Percentiles rank a stretch among this genome's conserved stretches.
Conservation (phyloP, 2,329 filamentous ascomycete species). For the Kalmusia sp. region DNA sequence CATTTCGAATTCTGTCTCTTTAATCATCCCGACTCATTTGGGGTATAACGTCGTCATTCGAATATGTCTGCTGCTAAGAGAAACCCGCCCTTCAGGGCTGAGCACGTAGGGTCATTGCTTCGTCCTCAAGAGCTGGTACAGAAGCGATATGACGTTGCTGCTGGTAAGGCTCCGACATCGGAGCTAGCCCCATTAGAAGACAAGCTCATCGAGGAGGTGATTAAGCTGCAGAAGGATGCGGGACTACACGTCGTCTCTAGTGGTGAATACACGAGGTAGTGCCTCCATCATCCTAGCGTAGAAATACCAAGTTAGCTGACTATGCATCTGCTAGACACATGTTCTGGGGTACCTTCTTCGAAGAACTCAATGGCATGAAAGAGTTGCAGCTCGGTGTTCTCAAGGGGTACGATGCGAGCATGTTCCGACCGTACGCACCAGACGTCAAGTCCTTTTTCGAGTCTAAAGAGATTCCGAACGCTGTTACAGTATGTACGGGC, state of each 20-base stretch:
- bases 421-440: conserved; percentile 66
- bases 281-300: neutral
- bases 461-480: conserved; percentile 59
- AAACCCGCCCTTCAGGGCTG: conserved; percentile 70
- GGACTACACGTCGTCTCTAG: conserved; percentile 71
- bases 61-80: conserved; percentile 40
- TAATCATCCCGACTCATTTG: conserved; percentile 2
- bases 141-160: conserved; percentile 60
- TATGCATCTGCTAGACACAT: conserved; percentile 45
- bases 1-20: neutral
- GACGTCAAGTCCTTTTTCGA: conserved; percentile 70
- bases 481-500: conserved; percentile 63
- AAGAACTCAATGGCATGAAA: conserved; percentile 62
- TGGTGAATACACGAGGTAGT: conserved; percentile 66
- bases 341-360: conserved; percentile 66
- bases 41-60: conserved; percentile 33
- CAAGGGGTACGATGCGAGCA: conserved; percentile 58
- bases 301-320: conserved; percentile 19
- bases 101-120: conserved; percentile 75
- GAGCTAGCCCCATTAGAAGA: conserved; percentile 67
- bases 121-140: conserved; percentile 68
- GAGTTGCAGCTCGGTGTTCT: conserved; percentile 53
- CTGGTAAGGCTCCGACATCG: conserved; percentile 56
- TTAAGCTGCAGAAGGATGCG: conserved; percentile 68
- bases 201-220: conserved; percentile 69